Percentiles rank a stretch among this genome's conserved stretches.
Conservation (phyloP, 257 asterid genomes). For the Penstemon newberryi region DNA sequence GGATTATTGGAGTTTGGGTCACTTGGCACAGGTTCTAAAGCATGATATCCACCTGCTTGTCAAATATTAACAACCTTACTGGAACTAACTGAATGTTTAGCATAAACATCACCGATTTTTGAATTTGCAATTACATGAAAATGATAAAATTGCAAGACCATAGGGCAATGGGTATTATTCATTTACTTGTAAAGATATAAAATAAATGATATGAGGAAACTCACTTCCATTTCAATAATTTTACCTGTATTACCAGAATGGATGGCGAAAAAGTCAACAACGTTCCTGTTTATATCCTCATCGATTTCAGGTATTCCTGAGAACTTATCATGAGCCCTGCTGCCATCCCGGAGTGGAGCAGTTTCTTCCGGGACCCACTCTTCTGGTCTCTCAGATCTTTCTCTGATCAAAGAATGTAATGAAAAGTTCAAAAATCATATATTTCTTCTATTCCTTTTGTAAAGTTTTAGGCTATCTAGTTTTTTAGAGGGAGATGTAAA, state of each 20-base stretch:
- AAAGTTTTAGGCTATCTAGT: too few relatives aligned
- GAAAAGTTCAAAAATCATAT: neutral
- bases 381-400: constrained; percentile 80
- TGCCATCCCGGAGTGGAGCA: constrained; percentile 30
- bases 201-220: neutral
- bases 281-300: constrained; percentile 34
- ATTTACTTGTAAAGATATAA: neutral
- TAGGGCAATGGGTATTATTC: too few relatives aligned
- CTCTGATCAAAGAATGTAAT: constrained; percentile 38
- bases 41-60: too few relatives aligned
- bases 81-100: too few relatives aligned
- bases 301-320: constrained; percentile 40
- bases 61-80: too few relatives aligned
- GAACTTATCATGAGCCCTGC: constrained; percentile 29
- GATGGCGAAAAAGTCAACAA: constrained; percentile 60
- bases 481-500: neutral
- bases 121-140: too few relatives aligned
- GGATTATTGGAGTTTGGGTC: too few relatives aligned
- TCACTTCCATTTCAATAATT: neutral
- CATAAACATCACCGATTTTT: too few relatives aligned
- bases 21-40: too few relatives aligned
- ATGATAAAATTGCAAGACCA: too few relatives aligned
- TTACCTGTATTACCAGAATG: constrained; percentile 49
- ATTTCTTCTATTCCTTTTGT: constrained; percentile 4
- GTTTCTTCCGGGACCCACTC: constrained; percentile 91